Evolutionary conservation across 2,329 filamentous ascomycete genomes (phyloP), one percentile per base, ranked within the genome.

Genomic region (Fonsecaea nubica): DNA sequence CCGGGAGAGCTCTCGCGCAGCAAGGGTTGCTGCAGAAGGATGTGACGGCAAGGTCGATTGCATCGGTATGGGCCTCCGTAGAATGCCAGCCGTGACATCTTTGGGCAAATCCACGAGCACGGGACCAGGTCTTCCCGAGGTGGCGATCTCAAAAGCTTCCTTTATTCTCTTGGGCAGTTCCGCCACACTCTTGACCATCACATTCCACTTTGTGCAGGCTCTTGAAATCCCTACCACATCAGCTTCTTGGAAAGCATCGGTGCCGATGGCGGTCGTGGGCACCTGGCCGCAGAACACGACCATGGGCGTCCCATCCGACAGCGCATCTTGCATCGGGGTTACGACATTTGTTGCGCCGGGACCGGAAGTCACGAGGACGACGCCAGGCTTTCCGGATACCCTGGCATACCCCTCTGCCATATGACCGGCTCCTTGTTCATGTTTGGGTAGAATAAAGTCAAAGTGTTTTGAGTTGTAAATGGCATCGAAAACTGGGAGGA

Each of bases 401-500:
- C 95, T 90, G 63, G 95, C 95, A 78, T 98, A 98, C 61, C 95
- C 95, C 81, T 98, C 90, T 15, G 95, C 95, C 95, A 98, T 99
- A 82, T 99, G 95, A 71, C 95, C 95, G 65, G 95, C 95, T 72
- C 95, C 95, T 82, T 99, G 95, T 82, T 98, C 95, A 81, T 99
- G 95, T 80, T 92, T 89, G 35, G 95, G 95, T 8, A 98, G 88
- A 79, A 98, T 89, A 77, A 99, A 98, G 69, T 97, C 90, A 83
- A 98, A 97, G 81, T 97, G 91, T 83, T 91, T 89, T 65, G 94
- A 98, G 84, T 97, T 97, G 86, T 96, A 96, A 77, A 99, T 98
- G 76, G 95, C 95, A 80, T 99, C 95, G 83, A 97, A 98, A 52
- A 98, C 94, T 74, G 95, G 95, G 40, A 98, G 89, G 81, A 98